phyloP scores from a whole-genome alignment of 208 protist genomes.

The Vickermania ingenoplastis region DNA sequence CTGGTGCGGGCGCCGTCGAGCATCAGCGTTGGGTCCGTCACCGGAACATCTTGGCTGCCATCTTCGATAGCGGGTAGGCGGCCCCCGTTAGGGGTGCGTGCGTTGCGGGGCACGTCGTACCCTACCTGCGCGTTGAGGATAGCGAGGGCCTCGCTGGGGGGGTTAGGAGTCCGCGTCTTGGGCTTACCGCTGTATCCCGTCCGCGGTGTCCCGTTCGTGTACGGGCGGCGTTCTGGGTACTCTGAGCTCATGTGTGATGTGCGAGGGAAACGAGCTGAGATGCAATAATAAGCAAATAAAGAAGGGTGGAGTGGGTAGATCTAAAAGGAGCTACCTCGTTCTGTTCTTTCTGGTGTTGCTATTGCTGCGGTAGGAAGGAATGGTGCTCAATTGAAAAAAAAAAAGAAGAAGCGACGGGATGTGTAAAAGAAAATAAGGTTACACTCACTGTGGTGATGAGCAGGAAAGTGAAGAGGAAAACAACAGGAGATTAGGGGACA shows the following conservation, averaged over 20 bases:
- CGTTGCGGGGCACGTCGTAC: slow-evolving; percentile 28
- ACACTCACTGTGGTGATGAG: too few species aligned
- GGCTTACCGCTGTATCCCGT: slow-evolving; percentile 58
- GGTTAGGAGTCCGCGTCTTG: slow-evolving; percentile 14
- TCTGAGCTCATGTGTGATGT: slow-evolving; percentile 1
- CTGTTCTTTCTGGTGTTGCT: too few species aligned
- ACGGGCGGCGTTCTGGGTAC: slow-evolving; percentile 66
- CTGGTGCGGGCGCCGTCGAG: slow-evolving; percentile 10
- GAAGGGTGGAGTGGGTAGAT: too few species aligned
- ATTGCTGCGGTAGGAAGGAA: too few species aligned
- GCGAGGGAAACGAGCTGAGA: not conserved
- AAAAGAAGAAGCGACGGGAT: too few species aligned
- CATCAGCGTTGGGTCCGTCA: slow-evolving; percentile 7
- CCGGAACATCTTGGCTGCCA: not conserved
- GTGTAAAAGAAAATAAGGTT: too few species aligned
- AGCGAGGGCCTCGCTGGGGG: slow-evolving; percentile 39
- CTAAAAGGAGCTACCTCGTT: too few species aligned
- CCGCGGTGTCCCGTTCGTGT: slow-evolving; percentile 44
- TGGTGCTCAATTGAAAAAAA: too few species aligned
- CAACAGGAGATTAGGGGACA: too few species aligned
- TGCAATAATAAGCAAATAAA: not conserved
- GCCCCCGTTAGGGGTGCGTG: slow-evolving; percentile 4
- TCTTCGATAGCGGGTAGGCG: not conserved
- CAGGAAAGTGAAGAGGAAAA: too few species aligned
- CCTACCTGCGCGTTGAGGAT: slow-evolving; percentile 47